A percentile compares a stretch with the other conserved stretches of the same genome.
Conservation (phyloP, 106 monocot species). For the Dioscorea zingiberensis region DNA sequence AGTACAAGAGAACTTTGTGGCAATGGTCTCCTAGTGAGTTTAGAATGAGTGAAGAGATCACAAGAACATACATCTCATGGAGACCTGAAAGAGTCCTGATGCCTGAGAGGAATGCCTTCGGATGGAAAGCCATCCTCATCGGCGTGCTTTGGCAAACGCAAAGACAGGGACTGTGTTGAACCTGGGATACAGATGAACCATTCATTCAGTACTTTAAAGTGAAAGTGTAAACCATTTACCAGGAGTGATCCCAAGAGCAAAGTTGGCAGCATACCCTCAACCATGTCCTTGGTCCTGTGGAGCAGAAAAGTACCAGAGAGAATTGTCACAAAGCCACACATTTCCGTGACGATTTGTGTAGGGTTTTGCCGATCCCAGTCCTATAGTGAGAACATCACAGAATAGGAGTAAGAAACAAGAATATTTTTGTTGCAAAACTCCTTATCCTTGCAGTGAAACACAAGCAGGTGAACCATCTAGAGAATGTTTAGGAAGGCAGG, state of each 20-base stretch:
- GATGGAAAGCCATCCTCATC: constrained; percentile 42
- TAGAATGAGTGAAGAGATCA: too few relatives aligned
- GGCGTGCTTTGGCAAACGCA: constrained; percentile 50
- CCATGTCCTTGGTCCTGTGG: constrained; percentile 65
- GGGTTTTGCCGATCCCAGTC: constrained; percentile 73
- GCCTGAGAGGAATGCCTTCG: constrained; percentile 66
- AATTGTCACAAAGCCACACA: constrained; percentile 67
- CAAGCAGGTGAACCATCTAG: too few relatives aligned
- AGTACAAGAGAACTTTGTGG: too few relatives aligned
- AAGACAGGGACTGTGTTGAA: constrained; percentile 17
- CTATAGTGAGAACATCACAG: constrained; percentile 12
- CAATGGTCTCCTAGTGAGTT: too few relatives aligned
- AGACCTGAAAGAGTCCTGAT: constrained; percentile 32
- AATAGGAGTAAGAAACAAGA: too few relatives aligned
- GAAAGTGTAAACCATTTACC: too few relatives aligned
- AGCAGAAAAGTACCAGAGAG: constrained; percentile 70
- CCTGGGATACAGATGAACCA: constrained; percentile 16
- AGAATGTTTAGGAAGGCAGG: too few relatives aligned
- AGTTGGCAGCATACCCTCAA: constrained; percentile 30
- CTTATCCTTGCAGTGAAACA: too few relatives aligned
- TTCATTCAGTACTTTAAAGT: not conserved
- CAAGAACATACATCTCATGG: constrained; percentile 7
- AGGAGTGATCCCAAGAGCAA: not conserved
- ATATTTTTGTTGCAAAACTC: too few relatives aligned
- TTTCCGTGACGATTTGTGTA: constrained; percentile 68